Evolutionary conservation across 2,329 filamentous ascomycete species (phyloP).

Genomic region (Mollisia scopiformis): DNA sequence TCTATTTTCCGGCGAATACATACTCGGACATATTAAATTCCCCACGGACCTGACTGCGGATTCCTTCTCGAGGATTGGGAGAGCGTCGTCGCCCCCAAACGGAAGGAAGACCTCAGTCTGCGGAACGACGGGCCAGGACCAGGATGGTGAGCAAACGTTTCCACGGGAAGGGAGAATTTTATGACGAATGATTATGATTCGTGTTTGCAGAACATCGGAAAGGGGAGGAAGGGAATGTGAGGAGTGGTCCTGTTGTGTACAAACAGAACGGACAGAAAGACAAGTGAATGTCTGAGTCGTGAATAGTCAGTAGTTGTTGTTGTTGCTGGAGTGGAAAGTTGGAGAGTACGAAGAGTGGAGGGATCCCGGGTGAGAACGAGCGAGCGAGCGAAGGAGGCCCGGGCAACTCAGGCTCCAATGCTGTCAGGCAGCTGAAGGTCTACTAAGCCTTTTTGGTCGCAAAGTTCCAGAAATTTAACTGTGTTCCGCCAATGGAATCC

Average conservation of each 20-base stretch:
- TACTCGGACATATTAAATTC: constrained; percentile 3
- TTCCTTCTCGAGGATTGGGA: background rate
- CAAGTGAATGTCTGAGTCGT: no score
- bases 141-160: background rate
- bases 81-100: background rate
- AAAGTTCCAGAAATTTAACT: background rate
- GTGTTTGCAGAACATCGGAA: background rate
- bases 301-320: no score
- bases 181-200: background rate
- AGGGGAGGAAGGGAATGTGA: background rate
- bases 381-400: no score
- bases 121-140: background rate
- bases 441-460: background rate
- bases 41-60: background rate
- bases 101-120: background rate
- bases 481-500: background rate
- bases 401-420: constrained; percentile 3
- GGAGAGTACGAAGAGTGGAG: no score
- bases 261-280: no score
- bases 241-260: no score
- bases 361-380: no score
- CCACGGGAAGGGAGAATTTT: background rate
- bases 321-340: no score
- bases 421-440: constrained; percentile 10
- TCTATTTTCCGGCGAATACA: background rate